Base-by-base conservation (phyloP, 164 flowering plant species). In the Malania oleifera region DNA sequence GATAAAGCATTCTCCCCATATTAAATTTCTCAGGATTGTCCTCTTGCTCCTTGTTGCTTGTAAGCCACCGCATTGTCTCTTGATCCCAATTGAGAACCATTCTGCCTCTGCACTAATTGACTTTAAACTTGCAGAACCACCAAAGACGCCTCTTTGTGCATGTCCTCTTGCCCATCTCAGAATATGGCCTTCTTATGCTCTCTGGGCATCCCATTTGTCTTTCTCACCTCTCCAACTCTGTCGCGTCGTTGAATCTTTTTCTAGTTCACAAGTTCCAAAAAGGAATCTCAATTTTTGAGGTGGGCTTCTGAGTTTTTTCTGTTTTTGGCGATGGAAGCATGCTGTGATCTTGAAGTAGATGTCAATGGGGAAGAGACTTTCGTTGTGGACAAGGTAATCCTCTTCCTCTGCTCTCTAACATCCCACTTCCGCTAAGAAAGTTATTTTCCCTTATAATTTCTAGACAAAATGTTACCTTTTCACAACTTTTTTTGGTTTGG, bases 341-440 rank as follows among this genome's bases (percentile, higher is more conserved):
- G 56, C 67, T 83, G 79, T 70, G 70, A 75, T 70, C 84, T 84
- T 67, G 70, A 84, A 71, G 84, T 81, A 50, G 84, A 81, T 67
- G 80, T 84, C 43, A 81, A 84, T 75, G 89, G 86, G 1, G 82
- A 81, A 74, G 81, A 80, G 60, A 57, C 67, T 70, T 79, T 84
- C 80, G 54, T 81, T 66, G 78, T 81, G 43, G 69, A 77, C 67
- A 79, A 74, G 86, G 89, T 84, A 68, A 39, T 44, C 44, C 45
- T 45, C 7, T 14, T 51, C 50, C 28, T 51, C 34, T n/a, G 5
- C 12, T 12, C 20, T 38, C 29, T 38, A n/a, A n/a, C n/a, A n/a
- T n/a, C n/a, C n/a, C n/a, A n/a, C n/a, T n/a, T n/a, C n/a, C n/a
- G n/a, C n/a, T n/a, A n/a, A n/a, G n/a, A n/a, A n/a, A n/a, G n/a